These are phyloP conservation scores for Trichophyton verrucosum DNA, from an alignment of 2,329 filamentous ascomycete species.

Conservation along the genomic window DNA sequence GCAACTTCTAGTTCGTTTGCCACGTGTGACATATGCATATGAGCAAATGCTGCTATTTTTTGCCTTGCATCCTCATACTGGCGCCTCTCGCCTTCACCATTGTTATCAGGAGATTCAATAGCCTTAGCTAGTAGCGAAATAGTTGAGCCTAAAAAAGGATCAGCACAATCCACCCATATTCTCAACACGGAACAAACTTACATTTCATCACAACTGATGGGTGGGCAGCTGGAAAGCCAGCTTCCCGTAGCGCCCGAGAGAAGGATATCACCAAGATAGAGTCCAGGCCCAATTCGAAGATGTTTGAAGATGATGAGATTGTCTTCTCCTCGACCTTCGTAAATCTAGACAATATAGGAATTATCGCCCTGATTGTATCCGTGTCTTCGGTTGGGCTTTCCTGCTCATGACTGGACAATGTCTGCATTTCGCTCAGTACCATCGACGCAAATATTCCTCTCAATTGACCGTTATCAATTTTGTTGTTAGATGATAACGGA, in stretches of 20 bases:
- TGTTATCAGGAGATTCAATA: slow-evolving; percentile 10
- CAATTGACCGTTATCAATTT: slow-evolving; percentile 63
- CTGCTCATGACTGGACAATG: slow-evolving; percentile 31
- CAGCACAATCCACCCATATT: slow-evolving; percentile 26
- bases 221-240: slow-evolving; percentile 48
- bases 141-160: slow-evolving; percentile 20
- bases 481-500: slow-evolving; percentile 80
- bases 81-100: slow-evolving; percentile 10
- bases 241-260: slow-evolving; percentile 49
- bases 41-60: slow-evolving; percentile 49
- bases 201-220: slow-evolving; percentile 57
- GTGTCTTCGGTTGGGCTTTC: slow-evolving; percentile 19
- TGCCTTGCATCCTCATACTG: slow-evolving; percentile 44
- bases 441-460: slow-evolving; percentile 53
- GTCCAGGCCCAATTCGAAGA: slow-evolving; percentile 79
- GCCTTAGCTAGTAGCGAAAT: slow-evolving; percentile 29
- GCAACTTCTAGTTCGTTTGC: slow-evolving; percentile 42
- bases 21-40: slow-evolving; percentile 45
- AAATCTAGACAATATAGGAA: slow-evolving; percentile 44
- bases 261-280: slow-evolving; percentile 73
- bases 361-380: slow-evolving; percentile 37
- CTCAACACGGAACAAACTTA: slow-evolving; percentile 29
- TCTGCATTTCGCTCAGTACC: slow-evolving; percentile 49
- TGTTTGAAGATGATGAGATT: slow-evolving; percentile 47
- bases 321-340: slow-evolving; percentile 33